Evolutionary conservation across 1,284 basidiomycete genomes (phyloP).

Genomic region (Stereum hirsutum): DNA sequence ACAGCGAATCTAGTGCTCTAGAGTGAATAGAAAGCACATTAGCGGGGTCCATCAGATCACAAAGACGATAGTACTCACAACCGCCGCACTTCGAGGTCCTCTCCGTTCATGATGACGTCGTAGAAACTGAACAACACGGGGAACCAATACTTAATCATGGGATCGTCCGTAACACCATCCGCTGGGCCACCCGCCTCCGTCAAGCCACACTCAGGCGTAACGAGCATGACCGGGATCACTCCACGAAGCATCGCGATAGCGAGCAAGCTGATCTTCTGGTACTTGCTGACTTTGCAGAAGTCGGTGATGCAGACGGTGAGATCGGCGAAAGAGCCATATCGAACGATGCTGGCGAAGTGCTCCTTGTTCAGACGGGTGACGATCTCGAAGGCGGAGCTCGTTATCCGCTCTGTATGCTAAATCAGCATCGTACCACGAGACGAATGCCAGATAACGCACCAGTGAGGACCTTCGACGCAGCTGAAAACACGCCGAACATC

Average conservation of each 20-base stretch:
- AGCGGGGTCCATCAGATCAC: neutral
- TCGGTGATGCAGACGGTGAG: conserved; percentile 96
- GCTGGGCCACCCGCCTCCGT: conserved; percentile 26
- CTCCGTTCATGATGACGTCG: conserved; percentile 99
- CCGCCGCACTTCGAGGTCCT: conserved; percentile 95
- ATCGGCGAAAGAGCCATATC: conserved; percentile 92
- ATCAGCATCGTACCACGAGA: neutral
- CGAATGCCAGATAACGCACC: conserved; percentile 34
- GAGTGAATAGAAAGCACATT: neutral
- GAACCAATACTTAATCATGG: conserved; percentile 95
- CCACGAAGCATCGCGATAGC: conserved; percentile 95
- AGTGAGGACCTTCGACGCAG: conserved; percentile 90
- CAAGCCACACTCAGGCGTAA: conserved; percentile 75
- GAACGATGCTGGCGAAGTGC: conserved; percentile 87
- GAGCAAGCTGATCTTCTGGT: conserved; percentile 94
- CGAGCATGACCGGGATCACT: conserved; percentile 87
- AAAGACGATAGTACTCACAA: conserved; percentile 47
- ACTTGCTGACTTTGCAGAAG: conserved; percentile 98
- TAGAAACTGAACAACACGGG: conserved; percentile 96
- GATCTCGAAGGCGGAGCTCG: conserved; percentile 92
- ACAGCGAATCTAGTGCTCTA: conserved; percentile 93
- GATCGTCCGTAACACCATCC: conserved; percentile 50
- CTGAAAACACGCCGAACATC: conserved; percentile 97
- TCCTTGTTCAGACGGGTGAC: conserved; percentile 88
- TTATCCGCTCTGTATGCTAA: conserved; percentile 68